These are phyloP conservation scores for Trypanosoma melophagium DNA, from an alignment of 208 protist species.

Conservation along the genomic window DNA sequence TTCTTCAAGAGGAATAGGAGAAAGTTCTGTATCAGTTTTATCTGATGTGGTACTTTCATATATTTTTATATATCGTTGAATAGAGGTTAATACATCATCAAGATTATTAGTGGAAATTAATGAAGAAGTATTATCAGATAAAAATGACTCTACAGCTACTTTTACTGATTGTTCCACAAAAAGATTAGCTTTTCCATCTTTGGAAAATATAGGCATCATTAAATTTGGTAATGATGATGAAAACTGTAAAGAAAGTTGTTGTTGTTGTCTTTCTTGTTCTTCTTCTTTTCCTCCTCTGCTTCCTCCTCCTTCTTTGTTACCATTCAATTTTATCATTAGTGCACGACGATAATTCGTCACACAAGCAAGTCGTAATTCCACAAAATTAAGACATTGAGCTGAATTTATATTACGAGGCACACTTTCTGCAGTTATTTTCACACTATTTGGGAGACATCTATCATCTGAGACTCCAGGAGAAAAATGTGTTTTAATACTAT, in stretches of 20 bases:
- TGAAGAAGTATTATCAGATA: not conserved
- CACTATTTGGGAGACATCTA: constrained; percentile 21
- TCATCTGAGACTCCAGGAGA: constrained; percentile 43
- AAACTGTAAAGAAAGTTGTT: not conserved
- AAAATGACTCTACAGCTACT: not conserved
- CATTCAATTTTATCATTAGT: not conserved
- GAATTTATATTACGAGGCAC: constrained; percentile 39
- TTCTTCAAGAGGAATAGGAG: constrained; percentile 30
- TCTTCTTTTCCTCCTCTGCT: not conserved
- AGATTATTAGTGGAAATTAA: not conserved
- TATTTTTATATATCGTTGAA: constrained; percentile 5
- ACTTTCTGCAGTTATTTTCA: constrained; percentile 6
- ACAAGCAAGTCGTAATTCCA: constrained; percentile 38
- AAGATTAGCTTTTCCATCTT: constrained; percentile 9
- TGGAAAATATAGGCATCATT: not conserved
- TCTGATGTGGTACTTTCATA: not conserved
- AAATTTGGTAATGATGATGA: not conserved
- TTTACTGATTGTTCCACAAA: constrained; percentile 3
- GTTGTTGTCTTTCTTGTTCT: not conserved
- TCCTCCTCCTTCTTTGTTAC: too few relatives aligned
- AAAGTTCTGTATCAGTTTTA: not conserved
- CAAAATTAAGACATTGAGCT: constrained; percentile 67
- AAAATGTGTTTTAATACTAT: constrained; percentile 44
- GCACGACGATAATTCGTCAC: constrained; percentile 29
- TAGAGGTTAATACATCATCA: constrained; percentile 18